Evolutionary conservation across 2,329 filamentous ascomycete genomes (phyloP).

Genomic region (Claviceps cyperi): DNA sequence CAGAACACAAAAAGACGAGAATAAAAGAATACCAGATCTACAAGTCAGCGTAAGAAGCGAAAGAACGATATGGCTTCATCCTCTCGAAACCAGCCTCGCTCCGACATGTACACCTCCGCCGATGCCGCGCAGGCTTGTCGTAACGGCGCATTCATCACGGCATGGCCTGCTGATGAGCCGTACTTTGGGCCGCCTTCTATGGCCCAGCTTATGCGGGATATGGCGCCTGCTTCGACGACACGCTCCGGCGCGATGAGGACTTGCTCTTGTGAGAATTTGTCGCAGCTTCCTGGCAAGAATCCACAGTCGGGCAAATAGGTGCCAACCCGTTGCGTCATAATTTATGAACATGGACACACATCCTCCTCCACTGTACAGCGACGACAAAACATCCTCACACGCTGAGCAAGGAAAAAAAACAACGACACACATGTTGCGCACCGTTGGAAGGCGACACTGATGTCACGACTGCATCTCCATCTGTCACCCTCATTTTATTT

Average conservation of each 20-base stretch:
- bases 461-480: not conserved
- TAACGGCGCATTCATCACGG: constrained; percentile 13
- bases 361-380: not conserved
- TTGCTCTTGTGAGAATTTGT: not conserved
- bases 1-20: no score
- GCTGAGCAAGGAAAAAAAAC: no score
- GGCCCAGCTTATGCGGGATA: not conserved
- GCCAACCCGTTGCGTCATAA: not conserved
- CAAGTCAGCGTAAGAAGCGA: not conserved
- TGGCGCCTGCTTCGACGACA: not conserved
- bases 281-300: not conserved
- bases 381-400: no score
- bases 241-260: not conserved
- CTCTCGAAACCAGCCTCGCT: not conserved
- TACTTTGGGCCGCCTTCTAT: constrained; percentile 6
- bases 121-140: constrained; percentile 12
- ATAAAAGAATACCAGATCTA: not conserved
- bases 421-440: no score
- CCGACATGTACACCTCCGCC: constrained; percentile 11
- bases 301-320: not conserved
- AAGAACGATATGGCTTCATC: not conserved
- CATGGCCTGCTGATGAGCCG: constrained; percentile 16
- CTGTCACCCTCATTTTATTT: not conserved
- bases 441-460: not conserved
- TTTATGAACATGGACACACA: not conserved